phyloP scores from a whole-genome alignment of 805 yeast genomes.

The Cyberlindnera amylophila region DNA sequence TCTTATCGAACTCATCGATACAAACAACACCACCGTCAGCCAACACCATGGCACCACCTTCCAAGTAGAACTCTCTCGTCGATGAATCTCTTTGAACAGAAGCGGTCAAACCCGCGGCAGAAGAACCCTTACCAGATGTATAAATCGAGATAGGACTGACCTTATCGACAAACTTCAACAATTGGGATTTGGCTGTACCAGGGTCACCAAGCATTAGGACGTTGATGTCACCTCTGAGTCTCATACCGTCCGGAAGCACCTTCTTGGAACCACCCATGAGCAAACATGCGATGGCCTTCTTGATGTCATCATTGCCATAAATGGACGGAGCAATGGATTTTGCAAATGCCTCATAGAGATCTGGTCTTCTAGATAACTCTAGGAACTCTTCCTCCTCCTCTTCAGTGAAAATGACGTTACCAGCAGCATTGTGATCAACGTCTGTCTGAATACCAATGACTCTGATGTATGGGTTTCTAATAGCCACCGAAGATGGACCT shows the following conservation, averaged over 20 bases:
- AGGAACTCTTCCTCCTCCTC: conserved; percentile 93
- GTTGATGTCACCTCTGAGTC: conserved; percentile 95
- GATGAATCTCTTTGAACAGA: conserved; percentile 89
- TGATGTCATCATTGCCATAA: conserved; percentile 89
- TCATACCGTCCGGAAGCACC: conserved; percentile 90
- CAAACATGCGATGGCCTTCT: conserved; percentile 88
- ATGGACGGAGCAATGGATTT: conserved; percentile 94
- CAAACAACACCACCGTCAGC: conserved; percentile 99
- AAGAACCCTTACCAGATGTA: conserved; percentile 98
- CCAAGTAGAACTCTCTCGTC: conserved; percentile 89
- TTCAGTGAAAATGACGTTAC: conserved; percentile 65
- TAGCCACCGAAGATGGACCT: conserved; percentile 69
- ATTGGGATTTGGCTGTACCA: conserved; percentile 97
- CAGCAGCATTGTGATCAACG: conserved; percentile 63
- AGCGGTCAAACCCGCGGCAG: conserved; percentile 99
- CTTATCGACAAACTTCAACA: conserved; percentile 91
- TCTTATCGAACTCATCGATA: conserved; percentile 98
- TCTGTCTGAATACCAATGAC: conserved; percentile 86
- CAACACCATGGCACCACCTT: conserved; percentile 99
- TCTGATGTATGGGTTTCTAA: conserved; percentile 86
- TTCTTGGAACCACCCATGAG: conserved; percentile 94
- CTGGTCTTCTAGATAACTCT: conserved; percentile 74
- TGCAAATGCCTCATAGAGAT: conserved; percentile 81
- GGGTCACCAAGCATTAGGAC: conserved; percentile 95
- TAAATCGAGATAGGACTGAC: conserved; percentile 92